A percentile compares a stretch with the other conserved stretches of the same genome.
Evolutionary conservation across 73 alveolate genomes (phyloP).

Genomic region (Tetrahymena elliotti): DNA sequence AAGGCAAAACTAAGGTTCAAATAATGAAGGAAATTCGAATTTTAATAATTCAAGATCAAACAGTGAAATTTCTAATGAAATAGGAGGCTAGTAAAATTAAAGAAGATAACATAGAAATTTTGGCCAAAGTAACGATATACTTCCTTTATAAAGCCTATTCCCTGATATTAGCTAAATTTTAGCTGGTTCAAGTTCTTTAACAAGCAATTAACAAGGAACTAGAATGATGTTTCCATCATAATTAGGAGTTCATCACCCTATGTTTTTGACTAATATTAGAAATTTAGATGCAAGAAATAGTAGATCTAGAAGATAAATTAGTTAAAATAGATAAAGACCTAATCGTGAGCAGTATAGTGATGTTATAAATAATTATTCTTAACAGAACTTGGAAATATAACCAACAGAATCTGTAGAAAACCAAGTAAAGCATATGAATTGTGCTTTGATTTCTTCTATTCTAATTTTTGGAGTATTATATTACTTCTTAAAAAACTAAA

Average conservation of each 20-base stretch:
- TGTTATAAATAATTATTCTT: neutral
- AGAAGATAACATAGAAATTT: neutral
- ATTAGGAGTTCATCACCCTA: no score
- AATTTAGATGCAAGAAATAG: neutral
- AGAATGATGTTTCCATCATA: no score
- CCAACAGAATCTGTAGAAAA: neutral
- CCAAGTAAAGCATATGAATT: neutral
- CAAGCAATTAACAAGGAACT: no score
- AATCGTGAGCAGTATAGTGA: neutral
- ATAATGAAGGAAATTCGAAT: neutral
- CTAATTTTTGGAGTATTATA: neutral
- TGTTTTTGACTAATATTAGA: neutral
- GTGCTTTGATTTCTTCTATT: neutral
- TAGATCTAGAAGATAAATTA: neutral
- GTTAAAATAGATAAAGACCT: neutral
- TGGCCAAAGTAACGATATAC: neutral
- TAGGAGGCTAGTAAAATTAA: neutral
- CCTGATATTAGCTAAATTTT: neutral
- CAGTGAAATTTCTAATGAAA: neutral
- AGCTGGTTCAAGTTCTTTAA: neutral
- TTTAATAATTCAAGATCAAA: neutral
- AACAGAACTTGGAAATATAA: neutral
- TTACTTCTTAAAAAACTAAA: neutral
- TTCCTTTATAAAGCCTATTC: neutral
- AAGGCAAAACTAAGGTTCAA: neutral